phyloP scores from a whole-genome alignment of 768 basidiomycete species.

The Boletus rufocinnamomeus region DNA sequence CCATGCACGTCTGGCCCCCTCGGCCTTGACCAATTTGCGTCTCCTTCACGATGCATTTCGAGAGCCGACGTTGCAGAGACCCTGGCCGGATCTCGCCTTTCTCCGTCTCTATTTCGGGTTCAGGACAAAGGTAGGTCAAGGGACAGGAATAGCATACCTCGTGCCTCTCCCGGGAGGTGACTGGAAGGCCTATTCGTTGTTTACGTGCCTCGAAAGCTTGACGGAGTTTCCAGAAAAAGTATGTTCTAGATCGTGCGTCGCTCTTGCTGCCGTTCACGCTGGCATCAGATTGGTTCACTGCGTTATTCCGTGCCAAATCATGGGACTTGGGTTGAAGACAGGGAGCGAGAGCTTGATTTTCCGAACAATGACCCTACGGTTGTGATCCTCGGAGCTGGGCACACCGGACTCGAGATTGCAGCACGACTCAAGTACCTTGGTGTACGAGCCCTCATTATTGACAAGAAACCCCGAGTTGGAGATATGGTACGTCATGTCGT shows the following conservation, averaged over 20 bases:
- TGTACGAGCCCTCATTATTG: conserved; percentile 52
- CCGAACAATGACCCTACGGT: conserved; percentile 51
- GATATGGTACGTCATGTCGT: conserved; percentile 31
- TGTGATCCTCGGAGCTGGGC: conserved; percentile 60
- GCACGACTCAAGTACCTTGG: conserved; percentile 56
- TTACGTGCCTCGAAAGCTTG: conserved; percentile 56
- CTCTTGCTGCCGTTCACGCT: not conserved
- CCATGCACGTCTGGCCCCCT: conserved; percentile 32
- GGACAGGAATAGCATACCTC: conserved; percentile 53
- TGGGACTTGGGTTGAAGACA: conserved; percentile 49
- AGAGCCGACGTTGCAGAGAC: conserved; percentile 33
- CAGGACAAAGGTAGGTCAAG: conserved; percentile 44
- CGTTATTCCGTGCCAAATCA: conserved; percentile 32
- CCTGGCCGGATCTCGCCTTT: conserved; percentile 56
- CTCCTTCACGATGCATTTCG: conserved; percentile 19
- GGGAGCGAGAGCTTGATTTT: conserved; percentile 44
- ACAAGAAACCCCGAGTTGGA: conserved; percentile 47
- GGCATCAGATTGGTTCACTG: not conserved
- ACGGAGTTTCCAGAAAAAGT: conserved; percentile 48
- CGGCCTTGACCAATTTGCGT: conserved; percentile 21
- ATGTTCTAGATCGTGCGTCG: not conserved
- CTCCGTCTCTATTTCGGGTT: conserved; percentile 48
- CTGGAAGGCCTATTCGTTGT: conserved; percentile 52
- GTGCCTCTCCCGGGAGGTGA: conserved; percentile 43
- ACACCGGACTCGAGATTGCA: conserved; percentile 59